Evolutionary conservation across 352 stramenopile genomes (phyloP), one percentile per base, ranked within the genome.

Genomic region (Globisporangium iwayamae): DNA sequence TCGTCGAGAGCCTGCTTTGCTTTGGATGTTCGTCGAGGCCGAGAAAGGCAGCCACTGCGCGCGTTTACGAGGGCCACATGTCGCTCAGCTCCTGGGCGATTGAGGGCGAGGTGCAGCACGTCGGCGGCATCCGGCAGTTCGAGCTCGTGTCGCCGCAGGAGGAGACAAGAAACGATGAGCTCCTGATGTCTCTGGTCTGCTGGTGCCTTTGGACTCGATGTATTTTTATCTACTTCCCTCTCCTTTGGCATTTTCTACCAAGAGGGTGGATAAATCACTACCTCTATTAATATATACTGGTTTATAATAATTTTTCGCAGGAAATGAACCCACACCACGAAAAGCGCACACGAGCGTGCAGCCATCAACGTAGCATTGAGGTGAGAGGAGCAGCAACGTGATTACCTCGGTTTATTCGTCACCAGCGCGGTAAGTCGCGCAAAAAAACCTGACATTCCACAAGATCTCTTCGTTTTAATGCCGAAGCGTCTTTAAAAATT

Each of bases 11-110:
- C 55, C 71, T 75, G n/a, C 73, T 75, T 0, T 57, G n/a, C 73
- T 75, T 0, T 57, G 72, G 32, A 84, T 93, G 68, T 68, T 90
- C 39, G 39, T 86, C 20, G 56, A 75, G 20, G 90, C 80, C 0
- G 69, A 67, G 2, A 69, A 87, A 14, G 84, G 84, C 36, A 86
- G 80, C 47, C 84, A 93, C 56, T 93, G 85, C 45, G 85, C 79
- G 63, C 91, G 32, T 91, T 68, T 93, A 69, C 68, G 77, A 93
- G 61, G 79, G 81, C 18, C 68, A 72, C 50, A 46, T 84, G n/a
- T 38, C 70, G 28, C 76, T 89, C 62, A 87, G 87, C 60, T 87
- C 82, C 0, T 93, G 82, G 80, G 81, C 74, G 22, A 63, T 88
- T 55, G 65, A 68, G 39, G 75, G 67, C 13, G 75, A 75, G 3